Percentiles rank a stretch among this genome's conserved stretches.
Conservation (phyloP, 331 rosid species). For the Telfairia occidentalis region DNA sequence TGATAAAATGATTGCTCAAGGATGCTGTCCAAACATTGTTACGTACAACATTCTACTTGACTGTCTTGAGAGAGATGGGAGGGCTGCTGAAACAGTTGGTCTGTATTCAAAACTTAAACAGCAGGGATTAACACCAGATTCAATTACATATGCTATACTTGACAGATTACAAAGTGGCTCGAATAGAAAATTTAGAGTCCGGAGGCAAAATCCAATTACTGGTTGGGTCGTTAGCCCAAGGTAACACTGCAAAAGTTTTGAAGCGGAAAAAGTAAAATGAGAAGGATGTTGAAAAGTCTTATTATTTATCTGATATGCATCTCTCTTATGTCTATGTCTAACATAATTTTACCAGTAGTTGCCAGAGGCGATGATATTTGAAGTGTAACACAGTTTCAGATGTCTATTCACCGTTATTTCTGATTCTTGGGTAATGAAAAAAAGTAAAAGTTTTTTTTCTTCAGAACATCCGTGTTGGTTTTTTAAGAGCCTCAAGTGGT, state of each 20-base stretch:
- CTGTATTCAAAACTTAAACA: conserved; percentile 77
- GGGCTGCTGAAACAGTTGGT: conserved; percentile 83
- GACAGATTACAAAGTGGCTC: conserved; percentile 78
- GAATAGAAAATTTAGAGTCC: conserved; percentile 41
- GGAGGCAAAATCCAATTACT: conserved; percentile 77
- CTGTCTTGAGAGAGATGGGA: conserved; percentile 78
- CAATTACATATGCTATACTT: conserved; percentile 72
- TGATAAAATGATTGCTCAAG: conserved; percentile 62
- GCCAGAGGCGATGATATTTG: neutral
- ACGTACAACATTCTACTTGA: conserved; percentile 83
- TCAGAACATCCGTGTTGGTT: neutral
- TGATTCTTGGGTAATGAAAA: neutral
- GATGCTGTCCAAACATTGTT: conserved; percentile 73
- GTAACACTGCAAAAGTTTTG: conserved; percentile 10
- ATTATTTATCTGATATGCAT: neutral
- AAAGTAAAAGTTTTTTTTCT: neutral
- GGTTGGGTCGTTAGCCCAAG: conserved; percentile 96
- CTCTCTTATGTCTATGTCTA: neutral
- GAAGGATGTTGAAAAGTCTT: neutral
- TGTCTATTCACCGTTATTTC: neutral
- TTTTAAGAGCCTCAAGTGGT: neutral
- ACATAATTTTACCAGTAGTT: neutral
- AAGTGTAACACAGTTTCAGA: neutral
- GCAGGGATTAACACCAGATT: conserved; percentile 82
- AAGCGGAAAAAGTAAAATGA: neutral